Conservation (phyloP, 345 rosid genomes). For the Pistacia vera region DNA sequence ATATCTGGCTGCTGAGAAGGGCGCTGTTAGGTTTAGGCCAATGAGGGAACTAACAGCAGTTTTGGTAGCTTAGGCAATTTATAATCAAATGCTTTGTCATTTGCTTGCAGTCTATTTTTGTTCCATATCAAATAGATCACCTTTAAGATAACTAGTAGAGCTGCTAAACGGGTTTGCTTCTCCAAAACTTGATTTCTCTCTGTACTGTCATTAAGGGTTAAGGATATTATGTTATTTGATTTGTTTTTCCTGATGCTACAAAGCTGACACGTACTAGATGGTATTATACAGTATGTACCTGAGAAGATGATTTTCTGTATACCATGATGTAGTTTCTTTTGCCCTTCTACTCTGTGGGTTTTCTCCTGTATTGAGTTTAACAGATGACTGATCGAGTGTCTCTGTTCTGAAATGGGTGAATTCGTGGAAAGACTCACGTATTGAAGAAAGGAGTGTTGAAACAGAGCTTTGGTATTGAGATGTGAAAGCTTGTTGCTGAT, state of each 20-base stretch:
- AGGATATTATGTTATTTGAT: background rate
- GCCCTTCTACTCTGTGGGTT: background rate
- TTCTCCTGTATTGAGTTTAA: background rate
- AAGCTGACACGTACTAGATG: background rate
- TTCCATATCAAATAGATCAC: background rate
- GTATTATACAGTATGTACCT: background rate
- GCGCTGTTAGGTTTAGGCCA: background rate
- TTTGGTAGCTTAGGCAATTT: background rate
- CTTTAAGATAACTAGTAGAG: background rate
- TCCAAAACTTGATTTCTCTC: background rate
- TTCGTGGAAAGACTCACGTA: background rate
- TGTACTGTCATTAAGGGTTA: background rate
- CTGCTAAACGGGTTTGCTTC: background rate
- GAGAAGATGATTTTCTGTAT: background rate
- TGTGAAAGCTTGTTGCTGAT: slow-evolving; percentile 5
- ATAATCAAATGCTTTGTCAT: background rate
- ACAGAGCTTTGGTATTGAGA: slow-evolving; percentile 2
- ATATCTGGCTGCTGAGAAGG: background rate
- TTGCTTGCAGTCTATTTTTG: background rate
- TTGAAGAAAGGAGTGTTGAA: background rate
- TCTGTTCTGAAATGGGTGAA: background rate
- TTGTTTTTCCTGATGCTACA: background rate
- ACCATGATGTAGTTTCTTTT: background rate
- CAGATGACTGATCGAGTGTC: slow-evolving; percentile 7
- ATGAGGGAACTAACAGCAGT: background rate